Evolutionary conservation across 2,329 filamentous ascomycete species (phyloP).

Genomic region (Penicillium decumbens): DNA sequence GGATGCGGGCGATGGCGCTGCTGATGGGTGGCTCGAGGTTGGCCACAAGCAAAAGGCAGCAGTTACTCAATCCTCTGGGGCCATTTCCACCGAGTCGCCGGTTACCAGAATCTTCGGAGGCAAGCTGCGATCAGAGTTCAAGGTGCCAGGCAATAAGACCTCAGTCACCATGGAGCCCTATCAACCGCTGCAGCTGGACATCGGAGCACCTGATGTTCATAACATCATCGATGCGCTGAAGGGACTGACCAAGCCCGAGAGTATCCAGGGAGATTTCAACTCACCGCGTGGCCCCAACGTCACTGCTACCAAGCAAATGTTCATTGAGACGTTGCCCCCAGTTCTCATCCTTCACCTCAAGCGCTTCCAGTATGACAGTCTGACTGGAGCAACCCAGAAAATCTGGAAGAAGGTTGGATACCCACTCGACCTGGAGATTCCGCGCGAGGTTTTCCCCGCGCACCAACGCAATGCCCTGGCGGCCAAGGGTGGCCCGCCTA

Average conservation of each 20-base stretch:
- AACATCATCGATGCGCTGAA: slow-evolving; percentile 91
- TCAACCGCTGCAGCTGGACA: slow-evolving; percentile 90
- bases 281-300: slow-evolving; percentile 71
- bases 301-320: slow-evolving; percentile 84
- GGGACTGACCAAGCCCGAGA: slow-evolving; percentile 76
- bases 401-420: slow-evolving; percentile 99
- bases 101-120: slow-evolving; percentile 94
- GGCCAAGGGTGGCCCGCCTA: slow-evolving; percentile 66
- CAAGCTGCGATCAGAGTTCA: slow-evolving; percentile 81
- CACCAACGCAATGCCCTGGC: slow-evolving; percentile 64
- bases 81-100: slow-evolving; percentile 67
- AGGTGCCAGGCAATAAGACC: slow-evolving; percentile 77
- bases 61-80: slow-evolving; percentile 79
- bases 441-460: slow-evolving; percentile 78
- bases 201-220: slow-evolving; percentile 76
- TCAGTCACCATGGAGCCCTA: slow-evolving; percentile 92
- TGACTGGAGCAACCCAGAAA: slow-evolving; percentile 79
- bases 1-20: slow-evolving; percentile 39
- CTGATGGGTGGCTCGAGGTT: slow-evolving; percentile 86
- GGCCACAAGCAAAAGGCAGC: slow-evolving; percentile 85
- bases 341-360: slow-evolving; percentile 94
- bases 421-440: slow-evolving; percentile 88
- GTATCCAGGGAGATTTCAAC: slow-evolving; percentile 77
- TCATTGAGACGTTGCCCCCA: slow-evolving; percentile 85
- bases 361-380: slow-evolving; percentile 90